Evolutionary conservation across 2,329 filamentous ascomycete species (phyloP).

Genomic region (Talaromyces piceae): DNA sequence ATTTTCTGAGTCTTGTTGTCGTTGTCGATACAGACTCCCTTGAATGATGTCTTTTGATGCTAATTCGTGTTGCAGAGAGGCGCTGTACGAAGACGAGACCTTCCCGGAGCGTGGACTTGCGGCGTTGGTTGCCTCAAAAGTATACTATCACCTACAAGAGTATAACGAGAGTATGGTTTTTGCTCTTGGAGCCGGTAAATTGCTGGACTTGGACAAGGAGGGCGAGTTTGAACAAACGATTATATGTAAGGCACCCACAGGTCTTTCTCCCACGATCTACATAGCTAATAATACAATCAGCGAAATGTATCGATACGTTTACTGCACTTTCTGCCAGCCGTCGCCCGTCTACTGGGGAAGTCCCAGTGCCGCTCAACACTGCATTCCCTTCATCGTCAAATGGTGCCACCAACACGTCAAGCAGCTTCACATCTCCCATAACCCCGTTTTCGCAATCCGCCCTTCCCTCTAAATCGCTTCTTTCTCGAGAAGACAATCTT

Average conservation of each 20-base stretch:
- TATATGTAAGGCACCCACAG: slow-evolving; percentile 54
- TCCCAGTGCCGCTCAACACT: slow-evolving; percentile 65
- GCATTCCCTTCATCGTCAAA: slow-evolving; percentile 63
- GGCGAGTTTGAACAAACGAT: slow-evolving; percentile 99
- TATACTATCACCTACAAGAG: slow-evolving; percentile 97
- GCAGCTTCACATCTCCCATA: slow-evolving; percentile 71
- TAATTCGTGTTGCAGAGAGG: slow-evolving; percentile 58
- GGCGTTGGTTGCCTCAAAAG: slow-evolving; percentile 89
- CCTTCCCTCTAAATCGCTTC: slow-evolving; percentile 84
- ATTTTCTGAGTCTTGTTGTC: background rate
- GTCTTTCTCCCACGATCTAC: background rate
- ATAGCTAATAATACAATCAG: slow-evolving; percentile 27
- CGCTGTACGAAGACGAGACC: slow-evolving; percentile 89
- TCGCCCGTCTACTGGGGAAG: slow-evolving; percentile 43
- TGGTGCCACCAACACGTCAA: slow-evolving; percentile 59
- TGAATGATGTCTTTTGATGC: background rate
- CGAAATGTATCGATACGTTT: slow-evolving; percentile 96
- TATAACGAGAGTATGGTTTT: slow-evolving; percentile 99
- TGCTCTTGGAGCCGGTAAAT: slow-evolving; percentile 85
- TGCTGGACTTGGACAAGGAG: slow-evolving; percentile 84
- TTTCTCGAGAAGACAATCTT: slow-evolving; percentile 69
- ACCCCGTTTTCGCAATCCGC: slow-evolving; percentile 94
- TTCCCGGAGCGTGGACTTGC: slow-evolving; percentile 93
- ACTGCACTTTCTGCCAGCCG: slow-evolving; percentile 67
- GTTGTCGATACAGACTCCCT: background rate